Evolutionary conservation across 768 basidiomycete genomes (phyloP).

Genomic region (Nevesoporus exiguus): DNA sequence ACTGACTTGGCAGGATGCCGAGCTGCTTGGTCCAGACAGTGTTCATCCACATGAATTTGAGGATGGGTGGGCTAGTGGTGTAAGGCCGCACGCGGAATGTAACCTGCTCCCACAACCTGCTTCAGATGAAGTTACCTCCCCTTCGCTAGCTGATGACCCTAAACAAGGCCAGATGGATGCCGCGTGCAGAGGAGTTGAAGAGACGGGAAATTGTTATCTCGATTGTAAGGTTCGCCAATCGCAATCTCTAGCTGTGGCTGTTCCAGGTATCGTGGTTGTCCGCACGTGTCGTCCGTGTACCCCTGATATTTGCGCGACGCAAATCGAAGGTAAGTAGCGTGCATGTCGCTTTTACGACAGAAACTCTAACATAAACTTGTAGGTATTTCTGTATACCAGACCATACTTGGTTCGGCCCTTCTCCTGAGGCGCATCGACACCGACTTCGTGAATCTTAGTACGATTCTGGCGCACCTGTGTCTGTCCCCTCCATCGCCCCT

Average conservation of each 20-base stretch:
- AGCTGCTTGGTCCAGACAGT: constrained; percentile 45
- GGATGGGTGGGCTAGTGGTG: constrained; percentile 30
- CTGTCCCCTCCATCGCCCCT: constrained; percentile 29
- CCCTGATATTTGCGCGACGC: constrained; percentile 62
- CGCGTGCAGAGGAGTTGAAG: constrained; percentile 3
- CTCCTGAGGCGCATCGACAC: constrained; percentile 74
- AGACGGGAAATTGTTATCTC: constrained; percentile 1
- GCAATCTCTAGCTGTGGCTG: constrained; percentile 3
- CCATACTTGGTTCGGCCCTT: constrained; percentile 49
- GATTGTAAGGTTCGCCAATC: constrained; percentile 1
- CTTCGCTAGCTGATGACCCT: background rate
- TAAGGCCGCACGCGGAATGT: constrained; percentile 11
- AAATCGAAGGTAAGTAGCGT: constrained; percentile 61
- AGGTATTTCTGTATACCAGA: constrained; percentile 78
- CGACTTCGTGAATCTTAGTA: constrained; percentile 70
- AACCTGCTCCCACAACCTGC: constrained; percentile 6
- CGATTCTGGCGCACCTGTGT: constrained; percentile 41
- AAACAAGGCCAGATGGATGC: constrained; percentile 3
- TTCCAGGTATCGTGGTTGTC: constrained; percentile 46
- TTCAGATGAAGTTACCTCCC: background rate
- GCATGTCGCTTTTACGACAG: background rate
- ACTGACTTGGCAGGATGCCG: constrained; percentile 41
- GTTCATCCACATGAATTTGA: constrained; percentile 43
- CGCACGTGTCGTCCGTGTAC: constrained; percentile 61
- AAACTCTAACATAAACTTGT: constrained; percentile 10